These are phyloP conservation scores for Penicillium sp. DNA, from an alignment of 2,329 filamentous ascomycete species.

Conservation along the genomic window DNA sequence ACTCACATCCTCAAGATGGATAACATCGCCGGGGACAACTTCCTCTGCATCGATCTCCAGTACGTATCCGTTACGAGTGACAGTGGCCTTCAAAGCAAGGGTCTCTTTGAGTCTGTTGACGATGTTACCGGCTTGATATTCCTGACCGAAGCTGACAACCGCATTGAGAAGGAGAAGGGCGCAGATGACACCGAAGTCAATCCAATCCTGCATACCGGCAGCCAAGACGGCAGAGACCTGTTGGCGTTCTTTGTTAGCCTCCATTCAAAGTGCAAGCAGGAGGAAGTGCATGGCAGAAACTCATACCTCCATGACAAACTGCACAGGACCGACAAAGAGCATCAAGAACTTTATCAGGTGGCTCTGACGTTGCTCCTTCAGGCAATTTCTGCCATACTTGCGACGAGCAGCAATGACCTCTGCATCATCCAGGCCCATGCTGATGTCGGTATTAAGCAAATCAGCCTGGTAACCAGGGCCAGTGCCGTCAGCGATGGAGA, in stretches of 20 bases:
- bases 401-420: conserved; percentile 63
- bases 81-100: conserved; percentile 81
- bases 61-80: conserved; percentile 77
- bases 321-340: conserved; percentile 86
- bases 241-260: conserved; percentile 8
- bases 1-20: conserved; percentile 76
- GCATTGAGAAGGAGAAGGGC: conserved; percentile 82
- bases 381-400: conserved; percentile 79
- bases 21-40: conserved; percentile 86
- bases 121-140: conserved; percentile 86
- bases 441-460: conserved; percentile 74
- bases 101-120: conserved; percentile 91
- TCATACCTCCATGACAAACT: conserved; percentile 89
- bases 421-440: conserved; percentile 68
- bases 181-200: conserved; percentile 91
- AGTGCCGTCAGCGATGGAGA: conserved; percentile 55
- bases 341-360: conserved; percentile 76
- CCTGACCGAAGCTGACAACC: conserved; percentile 81
- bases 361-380: conserved; percentile 91
- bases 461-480: conserved; percentile 68
- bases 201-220: conserved; percentile 83
- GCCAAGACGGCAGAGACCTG: conserved; percentile 76
- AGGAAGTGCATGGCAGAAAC: neutral
- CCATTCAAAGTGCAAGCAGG: neutral
- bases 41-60: conserved; percentile 80